phyloP scores from a whole-genome alignment of 75 land plant species.

The Pinus tabuliformis region DNA sequence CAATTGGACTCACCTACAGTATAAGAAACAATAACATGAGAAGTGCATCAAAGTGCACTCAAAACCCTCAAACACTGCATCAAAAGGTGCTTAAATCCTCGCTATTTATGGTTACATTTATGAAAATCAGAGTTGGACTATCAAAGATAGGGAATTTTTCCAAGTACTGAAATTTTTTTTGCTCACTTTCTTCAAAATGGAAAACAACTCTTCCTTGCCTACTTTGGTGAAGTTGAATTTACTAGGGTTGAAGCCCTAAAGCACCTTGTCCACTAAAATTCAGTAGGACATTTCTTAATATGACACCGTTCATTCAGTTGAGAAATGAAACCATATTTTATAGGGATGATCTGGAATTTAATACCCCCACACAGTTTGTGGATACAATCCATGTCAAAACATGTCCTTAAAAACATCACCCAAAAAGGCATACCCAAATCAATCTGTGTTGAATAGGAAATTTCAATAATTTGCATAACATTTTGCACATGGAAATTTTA shows the following conservation, averaged over 20 bases:
- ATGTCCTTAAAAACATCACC: not conserved
- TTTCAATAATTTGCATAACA: too few relatives aligned
- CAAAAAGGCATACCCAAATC: not conserved
- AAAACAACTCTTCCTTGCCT: too few relatives aligned
- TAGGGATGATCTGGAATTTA: constrained; percentile 67
- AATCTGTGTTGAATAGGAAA: too few relatives aligned
- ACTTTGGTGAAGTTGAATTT: too few relatives aligned
- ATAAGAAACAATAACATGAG: too few relatives aligned
- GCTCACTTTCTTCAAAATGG: constrained; percentile 4
- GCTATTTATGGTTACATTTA: constrained; percentile 59
- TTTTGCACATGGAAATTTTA: too few relatives aligned
- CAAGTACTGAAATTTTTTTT: constrained; percentile 14
- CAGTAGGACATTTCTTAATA: constrained; percentile 89
- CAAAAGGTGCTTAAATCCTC: too few relatives aligned
- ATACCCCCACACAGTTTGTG: not conserved
- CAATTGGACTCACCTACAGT: too few relatives aligned
- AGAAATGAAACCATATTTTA: constrained; percentile 81
- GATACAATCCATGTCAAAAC: not conserved
- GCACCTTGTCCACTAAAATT: constrained; percentile 84
- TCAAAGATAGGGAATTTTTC: constrained; percentile 45
- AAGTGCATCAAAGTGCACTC: too few relatives aligned
- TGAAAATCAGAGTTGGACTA: constrained; percentile 74
- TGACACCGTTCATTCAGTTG: constrained; percentile 97
- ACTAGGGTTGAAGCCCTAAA: constrained; percentile 25
- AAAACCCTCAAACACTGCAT: not conserved